phyloP scores from a whole-genome alignment of 1,284 basidiomycete genomes.

The Cutaneotrichosporon dermatis region DNA sequence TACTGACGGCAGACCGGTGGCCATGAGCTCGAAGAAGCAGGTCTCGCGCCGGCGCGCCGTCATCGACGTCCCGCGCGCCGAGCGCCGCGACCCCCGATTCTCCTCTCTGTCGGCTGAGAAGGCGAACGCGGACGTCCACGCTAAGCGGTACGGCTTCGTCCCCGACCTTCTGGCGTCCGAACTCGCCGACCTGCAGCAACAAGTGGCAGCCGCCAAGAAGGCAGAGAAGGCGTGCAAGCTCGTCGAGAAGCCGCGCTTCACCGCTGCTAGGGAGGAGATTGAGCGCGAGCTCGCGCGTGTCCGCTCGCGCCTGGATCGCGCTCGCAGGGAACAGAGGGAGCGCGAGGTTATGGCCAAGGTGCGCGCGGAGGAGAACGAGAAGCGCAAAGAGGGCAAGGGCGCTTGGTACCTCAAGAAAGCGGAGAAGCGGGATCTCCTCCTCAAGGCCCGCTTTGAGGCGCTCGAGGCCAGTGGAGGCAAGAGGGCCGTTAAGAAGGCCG shows the following conservation, averaged over 20 bases:
- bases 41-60: conserved; percentile 72
- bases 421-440: conserved; percentile 68
- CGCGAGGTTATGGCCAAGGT: conserved; percentile 60
- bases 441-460: conserved; percentile 70
- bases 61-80: conserved; percentile 64
- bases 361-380: conserved; percentile 67
- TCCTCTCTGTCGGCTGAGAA: conserved; percentile 65
- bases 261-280: conserved; percentile 68
- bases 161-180: conserved; percentile 65
- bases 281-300: conserved; percentile 71
- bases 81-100: conserved; percentile 85
- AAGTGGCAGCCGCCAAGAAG: conserved; percentile 65
- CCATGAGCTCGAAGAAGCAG: conserved; percentile 79
- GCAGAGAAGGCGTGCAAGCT: conserved; percentile 62
- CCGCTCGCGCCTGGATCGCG: conserved; percentile 72
- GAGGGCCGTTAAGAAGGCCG: conserved; percentile 74
- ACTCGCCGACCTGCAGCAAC: conserved; percentile 61
- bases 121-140: conserved; percentile 65
- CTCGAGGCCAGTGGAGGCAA: conserved; percentile 69
- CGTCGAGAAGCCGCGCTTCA: conserved; percentile 60
- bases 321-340: conserved; percentile 66
- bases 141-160: conserved; percentile 73
- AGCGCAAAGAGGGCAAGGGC: conserved; percentile 69
- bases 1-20: conserved; percentile 61
- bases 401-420: conserved; percentile 84